Conservation (phyloP, 2,329 filamentous ascomycete genomes). For the Beauveria australis region DNA sequence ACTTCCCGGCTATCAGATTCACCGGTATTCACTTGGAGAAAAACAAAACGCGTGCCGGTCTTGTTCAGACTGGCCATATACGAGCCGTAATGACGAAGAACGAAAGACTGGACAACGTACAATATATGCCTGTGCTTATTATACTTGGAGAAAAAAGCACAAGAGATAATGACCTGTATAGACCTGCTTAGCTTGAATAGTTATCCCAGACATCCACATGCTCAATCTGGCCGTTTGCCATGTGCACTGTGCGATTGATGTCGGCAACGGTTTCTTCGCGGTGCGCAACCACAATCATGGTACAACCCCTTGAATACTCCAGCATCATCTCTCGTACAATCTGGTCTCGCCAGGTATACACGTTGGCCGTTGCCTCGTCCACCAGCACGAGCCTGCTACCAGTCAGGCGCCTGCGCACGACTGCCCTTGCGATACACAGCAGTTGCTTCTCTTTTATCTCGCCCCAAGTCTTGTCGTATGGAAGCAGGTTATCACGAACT, state of each 20-base stretch:
- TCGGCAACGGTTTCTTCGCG: neutral
- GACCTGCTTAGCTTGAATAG: neutral
- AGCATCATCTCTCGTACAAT: neutral
- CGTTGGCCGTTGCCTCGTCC: constrained; percentile 1
- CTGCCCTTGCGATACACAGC: constrained; percentile 54
- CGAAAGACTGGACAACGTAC: too few relatives aligned
- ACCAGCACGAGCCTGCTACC: neutral
- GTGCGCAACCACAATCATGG: neutral
- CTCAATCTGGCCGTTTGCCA: neutral
- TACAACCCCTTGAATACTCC: neutral
- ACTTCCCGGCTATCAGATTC: too few relatives aligned
- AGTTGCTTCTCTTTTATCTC: constrained; percentile 48
- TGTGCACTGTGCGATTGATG: neutral
- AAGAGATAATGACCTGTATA: neutral
- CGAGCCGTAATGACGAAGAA: too few relatives aligned
- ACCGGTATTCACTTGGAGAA: too few relatives aligned
- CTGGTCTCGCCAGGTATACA: neutral
- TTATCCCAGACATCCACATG: neutral
- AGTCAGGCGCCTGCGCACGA: neutral
- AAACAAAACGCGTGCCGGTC: too few relatives aligned
- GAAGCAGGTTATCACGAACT: neutral
- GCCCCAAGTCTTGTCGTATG: neutral
- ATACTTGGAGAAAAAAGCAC: neutral
- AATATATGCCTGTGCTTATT: too few relatives aligned
- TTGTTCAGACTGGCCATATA: too few relatives aligned